These are phyloP conservation scores for Cyathus striatus DNA, from an alignment of 768 basidiomycete species.

Conservation along the genomic window DNA sequence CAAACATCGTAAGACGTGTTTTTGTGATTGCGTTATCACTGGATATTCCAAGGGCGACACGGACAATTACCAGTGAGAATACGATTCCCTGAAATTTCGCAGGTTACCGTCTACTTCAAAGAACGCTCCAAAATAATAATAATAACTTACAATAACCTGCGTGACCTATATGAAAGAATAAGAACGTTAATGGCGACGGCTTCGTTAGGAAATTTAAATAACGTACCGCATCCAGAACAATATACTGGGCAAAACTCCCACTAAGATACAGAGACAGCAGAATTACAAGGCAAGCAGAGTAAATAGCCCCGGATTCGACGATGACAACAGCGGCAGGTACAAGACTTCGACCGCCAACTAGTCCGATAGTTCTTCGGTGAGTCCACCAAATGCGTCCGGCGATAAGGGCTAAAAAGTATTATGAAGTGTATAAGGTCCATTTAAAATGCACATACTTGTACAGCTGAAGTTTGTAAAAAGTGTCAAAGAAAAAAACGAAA, in stretches of 20 bases:
- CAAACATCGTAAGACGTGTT: slow-evolving; percentile 25
- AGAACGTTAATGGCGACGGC: too few relatives aligned
- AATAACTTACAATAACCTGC: not conserved
- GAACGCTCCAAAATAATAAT: not conserved
- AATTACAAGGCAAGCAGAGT: not conserved
- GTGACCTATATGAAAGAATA: too few relatives aligned
- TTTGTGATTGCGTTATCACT: not conserved
- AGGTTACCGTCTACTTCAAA: not conserved
- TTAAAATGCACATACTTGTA: too few relatives aligned
- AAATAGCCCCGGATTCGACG: too few relatives aligned
- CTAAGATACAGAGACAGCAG: not conserved
- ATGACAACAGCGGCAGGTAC: not conserved
- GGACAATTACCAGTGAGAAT: not conserved
- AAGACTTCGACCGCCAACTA: not conserved
- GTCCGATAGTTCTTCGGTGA: not conserved
- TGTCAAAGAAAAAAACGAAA: not conserved
- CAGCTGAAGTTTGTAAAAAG: too few relatives aligned
- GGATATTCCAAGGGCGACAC: not conserved
- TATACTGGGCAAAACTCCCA: not conserved
- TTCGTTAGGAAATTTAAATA: too few relatives aligned
- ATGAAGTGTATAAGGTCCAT: not conserved
- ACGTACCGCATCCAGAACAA: not conserved
- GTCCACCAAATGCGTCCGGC: not conserved
- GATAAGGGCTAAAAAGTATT: not conserved
- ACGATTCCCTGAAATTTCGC: not conserved